Base-by-base conservation (phyloP, 83 land plant genomes). In the Thuja plicata region DNA sequence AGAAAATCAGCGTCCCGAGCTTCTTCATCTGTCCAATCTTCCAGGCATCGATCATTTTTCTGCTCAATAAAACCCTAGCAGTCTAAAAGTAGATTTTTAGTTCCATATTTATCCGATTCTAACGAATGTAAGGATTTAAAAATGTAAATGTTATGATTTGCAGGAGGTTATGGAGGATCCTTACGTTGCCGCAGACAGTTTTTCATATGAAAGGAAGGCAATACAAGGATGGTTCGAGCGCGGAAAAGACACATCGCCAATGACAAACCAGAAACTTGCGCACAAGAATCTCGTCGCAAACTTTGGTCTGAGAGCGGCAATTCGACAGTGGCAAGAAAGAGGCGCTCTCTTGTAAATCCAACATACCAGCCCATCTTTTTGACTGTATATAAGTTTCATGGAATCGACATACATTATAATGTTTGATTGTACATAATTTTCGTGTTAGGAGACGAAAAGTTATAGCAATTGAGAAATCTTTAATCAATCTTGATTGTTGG, bases 161-260 rank as follows among this genome's bases (percentile, higher is more conserved):
- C 92, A 95, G 96, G 96, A 92, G 76, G 84, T 93, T 17, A 93
- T 95, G 95, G 90, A 89, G 54, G 94, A 96, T 88, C 97, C 97
- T 9, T 87, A 90, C 21, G 86, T 94, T 15, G 95, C 95, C 5
- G 95, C 94, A 1, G 97, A 96, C 83, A 95, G 97, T 5, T 96
- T 62, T 88, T 94, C 97, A 19, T 96, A 96, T 52, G 97, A 96
- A 87, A 92, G 89, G 50, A 91, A 90, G 79, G 94, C 92, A 4
- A 48, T 96, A 15, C 89, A 88, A 74, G 91, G 90, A 30, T 95
- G 96, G 97, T 78, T 96, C 0, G 92, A 93, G 2, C 40, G 91
- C 55, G 93, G 93, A 6, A 92, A 95, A 37, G 92, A 95, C 60
- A 92, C 92, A 3, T 96, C 97, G 7, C 97, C 97, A 3, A 94